Base-by-base conservation (phyloP, 345 rosid species). In the Populus alba region DNA sequence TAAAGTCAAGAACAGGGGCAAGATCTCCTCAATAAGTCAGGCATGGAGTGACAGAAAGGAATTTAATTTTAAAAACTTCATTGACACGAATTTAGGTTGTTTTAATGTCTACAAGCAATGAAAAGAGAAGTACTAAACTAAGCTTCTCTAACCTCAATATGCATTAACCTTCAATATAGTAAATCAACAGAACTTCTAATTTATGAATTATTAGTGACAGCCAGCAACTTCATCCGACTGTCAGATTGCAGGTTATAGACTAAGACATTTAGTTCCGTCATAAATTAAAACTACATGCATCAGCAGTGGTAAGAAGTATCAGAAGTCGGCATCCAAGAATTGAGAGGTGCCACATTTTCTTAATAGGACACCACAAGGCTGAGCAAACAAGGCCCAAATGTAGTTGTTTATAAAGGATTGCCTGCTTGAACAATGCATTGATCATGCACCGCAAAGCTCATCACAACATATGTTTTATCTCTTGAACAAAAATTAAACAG, bases 11-110 rank as follows among this genome's bases (percentile, higher is more conserved):
- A 65, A 47, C 11, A 8, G 18, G 62, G 9, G 29, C 18, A 51
- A 75, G 15, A 75, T 75, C 65, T 68, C 35, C 25, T 73, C 75
- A 57, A 3, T 37, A 73, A 6, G 33, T 57, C 67, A 37, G 33
- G 18, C 4, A 37, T 23, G 23, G 38, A 12, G 45, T 41, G 45
- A 41, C 11, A 3, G 10, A 41, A 41, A n/a, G 29, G 8, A 73
- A 73, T 22, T n/a, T n/a, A 57, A 37, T n/a, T 73, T 35, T 63
- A 57, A 13, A 35, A 49, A 35, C 37, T 71, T 18, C 23, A 18
- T 49, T 39, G 25, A 49, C 20, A 71, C 4, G 10, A 49, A 69
- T 41, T 51, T 41, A 1, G 4, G 20, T 71, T 31, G 18, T 59
- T 29, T 3, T 8, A 9, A 71, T 27, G 53, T 31, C 7, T 29